phyloP scores from a whole-genome alignment of 2,329 filamentous ascomycete species.

The Apiospora koreana region DNA sequence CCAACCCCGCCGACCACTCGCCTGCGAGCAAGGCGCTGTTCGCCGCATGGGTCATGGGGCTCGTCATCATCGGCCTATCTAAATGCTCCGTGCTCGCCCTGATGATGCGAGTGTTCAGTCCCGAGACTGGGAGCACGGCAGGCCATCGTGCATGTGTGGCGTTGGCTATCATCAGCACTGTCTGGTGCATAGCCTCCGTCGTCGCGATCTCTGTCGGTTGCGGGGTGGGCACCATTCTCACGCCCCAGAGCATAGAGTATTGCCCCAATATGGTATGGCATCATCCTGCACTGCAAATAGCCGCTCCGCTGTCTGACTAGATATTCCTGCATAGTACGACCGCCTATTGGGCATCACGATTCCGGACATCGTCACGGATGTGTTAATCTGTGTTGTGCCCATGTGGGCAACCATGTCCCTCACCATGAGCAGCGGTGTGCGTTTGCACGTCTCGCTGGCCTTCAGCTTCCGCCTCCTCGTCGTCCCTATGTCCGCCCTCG shows the following conservation, averaged over 20 bases:
- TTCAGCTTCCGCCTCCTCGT: conserved; percentile 25
- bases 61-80: conserved; percentile 17
- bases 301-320: too few relatives aligned
- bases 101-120: conserved; percentile 20
- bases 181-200: conserved; percentile 18
- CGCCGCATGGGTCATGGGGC: conserved; percentile 13
- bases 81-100: conserved; percentile 23
- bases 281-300: too few relatives aligned
- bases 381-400: conserved; percentile 20
- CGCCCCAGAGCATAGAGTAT: background rate
- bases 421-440: conserved; percentile 20
- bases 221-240: conserved; percentile 9
- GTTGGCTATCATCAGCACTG: conserved; percentile 14
- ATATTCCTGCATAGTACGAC: too few relatives aligned
- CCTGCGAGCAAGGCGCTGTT: background rate
- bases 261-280: conserved; percentile 20
- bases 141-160: conserved; percentile 14
- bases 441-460: conserved; percentile 21
- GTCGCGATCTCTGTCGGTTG: conserved; percentile 13
- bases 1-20: background rate
- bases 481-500: conserved; percentile 17
- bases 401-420: conserved; percentile 18
- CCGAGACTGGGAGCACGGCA: conserved; percentile 15
- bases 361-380: conserved; percentile 18
- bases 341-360: conserved; percentile 7